Evolutionary conservation across 2,329 filamentous ascomycete genomes (phyloP).

Genomic region (Fusarium nurragi): DNA sequence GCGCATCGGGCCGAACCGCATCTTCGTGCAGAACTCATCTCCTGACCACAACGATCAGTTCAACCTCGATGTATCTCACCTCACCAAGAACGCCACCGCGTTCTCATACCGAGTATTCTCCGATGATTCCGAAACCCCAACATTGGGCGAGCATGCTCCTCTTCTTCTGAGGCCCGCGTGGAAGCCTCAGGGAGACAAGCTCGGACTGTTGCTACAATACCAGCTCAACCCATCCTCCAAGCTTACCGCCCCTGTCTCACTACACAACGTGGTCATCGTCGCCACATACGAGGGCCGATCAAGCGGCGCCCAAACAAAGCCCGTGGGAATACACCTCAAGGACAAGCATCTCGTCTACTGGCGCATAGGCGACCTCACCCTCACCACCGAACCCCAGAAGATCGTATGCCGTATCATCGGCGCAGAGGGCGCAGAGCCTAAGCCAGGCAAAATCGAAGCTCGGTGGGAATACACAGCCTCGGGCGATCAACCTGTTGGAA

Average conservation of each 20-base stretch:
- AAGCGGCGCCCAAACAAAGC: conserved; percentile 77
- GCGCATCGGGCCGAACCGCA: conserved; percentile 91
- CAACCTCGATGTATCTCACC: conserved; percentile 74
- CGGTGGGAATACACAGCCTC: conserved; percentile 72
- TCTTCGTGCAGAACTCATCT: conserved; percentile 79
- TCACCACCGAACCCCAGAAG: conserved; percentile 73
- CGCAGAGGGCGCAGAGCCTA: conserved; percentile 75
- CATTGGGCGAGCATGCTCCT: conserved; percentile 69
- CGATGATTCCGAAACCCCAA: conserved; percentile 61
- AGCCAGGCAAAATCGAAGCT: conserved; percentile 81
- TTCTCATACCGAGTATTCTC: conserved; percentile 93
- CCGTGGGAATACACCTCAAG: conserved; percentile 79
- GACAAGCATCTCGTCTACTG: conserved; percentile 83
- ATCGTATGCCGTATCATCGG: conserved; percentile 83
- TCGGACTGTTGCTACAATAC: conserved; percentile 88
- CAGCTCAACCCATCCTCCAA: conserved; percentile 77
- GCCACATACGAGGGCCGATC: conserved; percentile 76
- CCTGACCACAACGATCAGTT: conserved; percentile 80
- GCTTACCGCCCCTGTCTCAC: conserved; percentile 54
- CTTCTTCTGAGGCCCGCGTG: conserved; percentile 78
- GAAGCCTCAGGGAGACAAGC: conserved; percentile 85
- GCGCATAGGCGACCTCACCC: conserved; percentile 78
- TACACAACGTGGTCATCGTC: conserved; percentile 78
- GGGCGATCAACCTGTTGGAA: conserved; percentile 58
- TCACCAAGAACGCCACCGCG: conserved; percentile 78